A percentile compares a stretch with the other conserved stretches of the same genome.
Evolutionary conservation across 2,329 filamentous ascomycete genomes (phyloP).

Genomic region (Uncinocarpus reesii): DNA sequence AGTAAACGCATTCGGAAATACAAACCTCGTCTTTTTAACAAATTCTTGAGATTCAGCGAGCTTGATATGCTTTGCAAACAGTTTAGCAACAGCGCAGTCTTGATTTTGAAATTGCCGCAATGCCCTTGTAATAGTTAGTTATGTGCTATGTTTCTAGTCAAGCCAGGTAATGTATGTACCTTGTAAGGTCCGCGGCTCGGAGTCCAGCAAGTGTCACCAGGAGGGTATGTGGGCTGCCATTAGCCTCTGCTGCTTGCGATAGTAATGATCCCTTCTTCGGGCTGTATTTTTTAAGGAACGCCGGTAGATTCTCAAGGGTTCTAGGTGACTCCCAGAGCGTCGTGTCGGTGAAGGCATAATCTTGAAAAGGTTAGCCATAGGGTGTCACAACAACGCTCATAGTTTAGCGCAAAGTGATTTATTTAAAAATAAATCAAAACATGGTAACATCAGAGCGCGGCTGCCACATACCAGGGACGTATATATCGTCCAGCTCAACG

Average conservation of each 20-base stretch:
- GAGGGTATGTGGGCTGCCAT: constrained; percentile 72
- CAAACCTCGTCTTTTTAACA: constrained; percentile 51
- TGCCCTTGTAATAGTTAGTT: constrained; percentile 39
- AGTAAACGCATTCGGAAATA: background rate
- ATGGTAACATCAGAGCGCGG: too few relatives aligned
- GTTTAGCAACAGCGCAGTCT: constrained; percentile 68
- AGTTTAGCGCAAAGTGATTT: background rate
- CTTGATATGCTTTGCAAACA: constrained; percentile 99
- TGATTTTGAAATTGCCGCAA: constrained; percentile 71
- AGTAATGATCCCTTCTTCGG: constrained; percentile 50
- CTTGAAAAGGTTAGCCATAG: constrained; percentile 36
- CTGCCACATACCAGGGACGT: constrained; percentile 64
- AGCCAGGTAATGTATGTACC: constrained; percentile 44
- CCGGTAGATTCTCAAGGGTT: constrained; percentile 61
- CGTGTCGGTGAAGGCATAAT: constrained; percentile 66
- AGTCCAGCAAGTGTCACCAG: constrained; percentile 78
- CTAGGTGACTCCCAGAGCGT: constrained; percentile 60
- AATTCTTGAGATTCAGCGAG: constrained; percentile 72
- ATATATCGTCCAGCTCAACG: constrained; percentile 73
- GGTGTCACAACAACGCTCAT: background rate
- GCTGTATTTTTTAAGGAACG: constrained; percentile 58
- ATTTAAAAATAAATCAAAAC: too few relatives aligned
- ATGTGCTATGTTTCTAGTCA: constrained; percentile 5
- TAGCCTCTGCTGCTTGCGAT: constrained; percentile 54
- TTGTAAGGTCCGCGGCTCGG: constrained; percentile 72